A percentile compares a stretch with the other conserved stretches of the same genome.
Conservation (phyloP, 495 filamentous ascomycete genomes). For the Penicillium maclennaniae region DNA sequence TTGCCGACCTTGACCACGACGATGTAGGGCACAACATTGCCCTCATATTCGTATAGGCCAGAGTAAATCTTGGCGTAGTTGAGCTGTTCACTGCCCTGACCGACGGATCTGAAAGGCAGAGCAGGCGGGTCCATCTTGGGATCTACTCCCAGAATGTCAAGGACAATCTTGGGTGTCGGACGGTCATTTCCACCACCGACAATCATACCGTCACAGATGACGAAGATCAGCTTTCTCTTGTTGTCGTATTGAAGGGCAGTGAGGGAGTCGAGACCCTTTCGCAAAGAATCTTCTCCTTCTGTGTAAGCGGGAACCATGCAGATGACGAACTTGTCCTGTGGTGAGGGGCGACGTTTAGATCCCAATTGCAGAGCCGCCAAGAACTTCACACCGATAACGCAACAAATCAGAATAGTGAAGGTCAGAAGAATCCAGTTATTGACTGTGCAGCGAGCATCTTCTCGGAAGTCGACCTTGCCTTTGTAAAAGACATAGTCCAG, state of each 20-base stretch:
- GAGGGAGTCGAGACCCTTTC: constrained; percentile 89
- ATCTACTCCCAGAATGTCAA: constrained; percentile 95
- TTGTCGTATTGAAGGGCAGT: constrained; percentile 96
- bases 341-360: constrained; percentile 79
- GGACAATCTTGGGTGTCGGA: constrained; percentile 93
- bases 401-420: constrained; percentile 76
- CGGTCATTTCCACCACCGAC: constrained; percentile 95
- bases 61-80: constrained; percentile 99
- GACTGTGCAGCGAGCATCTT: constrained; percentile 69
- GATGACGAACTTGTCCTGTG: constrained; percentile 98
- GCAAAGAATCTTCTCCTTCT: constrained; percentile 89
- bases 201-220: constrained; percentile 96
- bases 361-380: constrained; percentile 91
- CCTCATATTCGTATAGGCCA: constrained; percentile 95
- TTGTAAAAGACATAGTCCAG: constrained; percentile 79
- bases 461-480: constrained; percentile 81
- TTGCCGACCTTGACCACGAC: constrained; percentile 97
- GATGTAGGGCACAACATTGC: constrained; percentile 93
- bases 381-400: constrained; percentile 85
- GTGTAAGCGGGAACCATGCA: constrained; percentile 98
- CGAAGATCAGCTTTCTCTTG: constrained; percentile 91
- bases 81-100: constrained; percentile 83
- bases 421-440: constrained; percentile 90
- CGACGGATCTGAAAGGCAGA: constrained; percentile 86
- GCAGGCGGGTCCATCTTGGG: constrained; percentile 95